A percentile compares a stretch with the other conserved stretches of the same genome.
phyloP scores from a whole-genome alignment of 2,329 filamentous ascomycete genomes.

The Exophiala sp. region DNA sequence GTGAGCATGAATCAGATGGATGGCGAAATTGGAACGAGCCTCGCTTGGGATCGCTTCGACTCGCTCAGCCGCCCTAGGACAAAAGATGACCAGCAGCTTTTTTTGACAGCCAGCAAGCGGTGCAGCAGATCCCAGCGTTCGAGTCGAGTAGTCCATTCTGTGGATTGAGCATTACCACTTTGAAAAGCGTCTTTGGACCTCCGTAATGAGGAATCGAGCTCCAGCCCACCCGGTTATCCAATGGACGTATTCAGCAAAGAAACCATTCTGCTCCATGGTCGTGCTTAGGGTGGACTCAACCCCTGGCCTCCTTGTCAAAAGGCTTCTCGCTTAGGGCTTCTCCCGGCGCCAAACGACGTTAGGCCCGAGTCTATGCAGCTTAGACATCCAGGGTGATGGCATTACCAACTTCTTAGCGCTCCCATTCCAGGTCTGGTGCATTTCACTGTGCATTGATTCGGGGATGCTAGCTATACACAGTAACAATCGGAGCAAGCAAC shows the following conservation, averaged over 20 bases:
- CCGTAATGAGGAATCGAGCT: background rate
- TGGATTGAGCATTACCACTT: background rate
- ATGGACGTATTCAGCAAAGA: background rate
- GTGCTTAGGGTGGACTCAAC: background rate
- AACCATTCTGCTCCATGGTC: constrained; percentile 5
- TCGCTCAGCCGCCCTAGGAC: constrained; percentile 24
- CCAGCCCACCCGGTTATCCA: background rate
- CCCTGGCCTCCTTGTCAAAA: constrained; percentile 20
- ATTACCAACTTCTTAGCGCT: constrained; percentile 14
- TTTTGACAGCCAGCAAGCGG: background rate
- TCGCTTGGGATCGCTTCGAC: constrained; percentile 28
- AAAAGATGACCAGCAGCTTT: constrained; percentile 20
- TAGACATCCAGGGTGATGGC: constrained; percentile 10
- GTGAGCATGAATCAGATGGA: constrained; percentile 23
- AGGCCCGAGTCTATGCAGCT: constrained; percentile 19
- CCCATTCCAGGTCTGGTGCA: constrained; percentile 13
- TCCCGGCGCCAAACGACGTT: constrained; percentile 27
- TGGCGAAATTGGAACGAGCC: constrained; percentile 28
- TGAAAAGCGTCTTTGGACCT: background rate
- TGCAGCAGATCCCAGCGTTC: background rate
- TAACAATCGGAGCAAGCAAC: constrained; percentile 6
- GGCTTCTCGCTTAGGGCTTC: constrained; percentile 28
- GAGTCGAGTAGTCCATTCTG: background rate
- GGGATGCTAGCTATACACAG: constrained; percentile 17
- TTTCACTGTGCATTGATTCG: constrained; percentile 11